Base-by-base conservation (phyloP, 2,329 filamentous ascomycete species). In the Cytospora piceae region DNA sequence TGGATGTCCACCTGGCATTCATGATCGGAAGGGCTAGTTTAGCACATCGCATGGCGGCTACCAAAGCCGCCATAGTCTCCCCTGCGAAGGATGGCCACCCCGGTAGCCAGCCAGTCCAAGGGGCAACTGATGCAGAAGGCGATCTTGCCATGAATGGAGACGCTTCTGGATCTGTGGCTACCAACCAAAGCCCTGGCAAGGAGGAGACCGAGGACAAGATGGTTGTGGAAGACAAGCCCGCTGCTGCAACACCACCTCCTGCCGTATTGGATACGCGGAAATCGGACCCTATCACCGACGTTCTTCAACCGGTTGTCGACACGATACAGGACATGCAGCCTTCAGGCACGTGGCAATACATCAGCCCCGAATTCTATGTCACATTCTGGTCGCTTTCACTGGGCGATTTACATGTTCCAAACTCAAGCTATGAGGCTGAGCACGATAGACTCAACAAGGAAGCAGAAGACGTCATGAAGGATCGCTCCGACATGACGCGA, bases 361-460 rank as follows among this genome's bases (percentile, higher is more conserved):
- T 97, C 60, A 93, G 88, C 53, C 83, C 93, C 0, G 88, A 91
- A 34, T 94, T 97, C 75, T 97, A 93, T 73, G 87, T 91, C 53
- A 91, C 91, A 0, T 99, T 99, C 78, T 99, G 95, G 95, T 90
- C 94, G 59, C 82, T 97, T 15, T 89, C 93, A 32, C 84, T 96
- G 3, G 88, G 91, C 55, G 94, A 99, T 74, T 82, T 97, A 65
- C 86, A 87, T 64, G 88, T 94, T 69, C 91, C 92, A 1, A 87
- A 87, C 68, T 84, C 87, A 39, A 91, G 90, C 67, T 99, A 99
- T 74, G 85, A 91, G 57, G 85, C 87, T 20, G 93, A 96, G 73
- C 88, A 89, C 42, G 85, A 87, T 24, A 84, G 87, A 11, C 81
- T 93, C 27, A 86, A 89, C 70, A 87, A 86, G 63, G 87, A 90